Evolutionary conservation across 805 yeast species (phyloP).

Genomic region (Candida berthetii): DNA sequence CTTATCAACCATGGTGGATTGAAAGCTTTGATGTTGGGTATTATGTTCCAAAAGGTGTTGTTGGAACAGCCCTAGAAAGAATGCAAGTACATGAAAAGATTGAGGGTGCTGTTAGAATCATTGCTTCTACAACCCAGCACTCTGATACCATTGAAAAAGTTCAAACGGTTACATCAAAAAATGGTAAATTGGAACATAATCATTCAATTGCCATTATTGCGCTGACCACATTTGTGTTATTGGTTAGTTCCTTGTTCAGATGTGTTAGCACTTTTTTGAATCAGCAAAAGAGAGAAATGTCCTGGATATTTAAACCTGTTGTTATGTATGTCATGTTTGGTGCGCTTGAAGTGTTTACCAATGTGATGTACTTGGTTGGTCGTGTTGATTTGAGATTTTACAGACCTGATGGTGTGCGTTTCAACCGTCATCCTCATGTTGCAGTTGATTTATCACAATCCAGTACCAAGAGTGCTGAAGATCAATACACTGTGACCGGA

Average conservation of each 20-base stretch:
- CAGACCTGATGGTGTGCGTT: conserved; percentile 54
- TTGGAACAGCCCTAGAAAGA: conserved; percentile 38
- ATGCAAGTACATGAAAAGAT: conserved; percentile 41
- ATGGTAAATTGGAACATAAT: conserved; percentile 39
- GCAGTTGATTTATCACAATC: no score
- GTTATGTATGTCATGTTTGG: conserved; percentile 71
- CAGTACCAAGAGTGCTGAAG: no score
- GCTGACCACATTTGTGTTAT: conserved; percentile 40
- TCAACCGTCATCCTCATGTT: no score
- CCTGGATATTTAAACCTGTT: conserved; percentile 44
- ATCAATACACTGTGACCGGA: no score
- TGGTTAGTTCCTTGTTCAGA: conserved; percentile 46
- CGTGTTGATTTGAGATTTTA: conserved; percentile 75
- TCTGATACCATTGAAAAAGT: conserved; percentile 24
- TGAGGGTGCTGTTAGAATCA: conserved; percentile 45
- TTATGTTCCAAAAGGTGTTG: conserved; percentile 50
- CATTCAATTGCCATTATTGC: conserved; percentile 37
- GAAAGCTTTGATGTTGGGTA: conserved; percentile 53
- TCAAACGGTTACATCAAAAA: conserved; percentile 21
- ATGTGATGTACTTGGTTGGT: conserved; percentile 49
- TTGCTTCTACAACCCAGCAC: conserved; percentile 46
- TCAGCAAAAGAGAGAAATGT: conserved; percentile 21
- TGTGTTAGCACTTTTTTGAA: conserved; percentile 36
- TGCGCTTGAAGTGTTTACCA: conserved; percentile 51
- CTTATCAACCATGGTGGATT: conserved; percentile 78